A percentile compares a stretch with the other conserved stretches of the same genome.
Evolutionary conservation across 2,329 filamentous ascomycete species (phyloP).

Genomic region (Rutstroemia sp.): DNA sequence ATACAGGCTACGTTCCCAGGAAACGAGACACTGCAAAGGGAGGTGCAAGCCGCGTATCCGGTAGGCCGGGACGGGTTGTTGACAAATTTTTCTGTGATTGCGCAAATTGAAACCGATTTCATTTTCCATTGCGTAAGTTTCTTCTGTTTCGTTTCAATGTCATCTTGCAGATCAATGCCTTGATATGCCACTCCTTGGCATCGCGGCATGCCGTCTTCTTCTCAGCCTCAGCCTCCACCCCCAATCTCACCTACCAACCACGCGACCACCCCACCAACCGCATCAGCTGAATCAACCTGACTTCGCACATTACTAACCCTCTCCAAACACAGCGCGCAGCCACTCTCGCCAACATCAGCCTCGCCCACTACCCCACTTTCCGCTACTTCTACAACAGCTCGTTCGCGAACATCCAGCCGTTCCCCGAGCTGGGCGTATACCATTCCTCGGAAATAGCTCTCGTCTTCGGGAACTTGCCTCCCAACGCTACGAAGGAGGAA

Average conservation of each 20-base stretch:
- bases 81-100: background rate
- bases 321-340: background rate
- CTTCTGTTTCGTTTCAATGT: background rate
- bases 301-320: background rate
- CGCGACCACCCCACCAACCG: no score
- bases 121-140: constrained; percentile 5
- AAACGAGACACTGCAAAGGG: background rate
- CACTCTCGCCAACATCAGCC: background rate
- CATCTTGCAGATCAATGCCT: no score
- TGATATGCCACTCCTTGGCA: no score
- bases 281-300: background rate
- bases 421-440: background rate
- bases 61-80: background rate
- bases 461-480: background rate
- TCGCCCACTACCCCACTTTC: constrained; percentile 1
- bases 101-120: background rate
- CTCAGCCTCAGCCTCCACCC: no score
- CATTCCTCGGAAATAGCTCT: constrained; percentile 7
- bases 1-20: background rate
- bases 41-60: background rate
- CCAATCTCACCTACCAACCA: no score
- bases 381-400: constrained; percentile 8
- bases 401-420: constrained; percentile 6
- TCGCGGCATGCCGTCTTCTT: no score
- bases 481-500: background rate